Percentiles rank a stretch among this genome's conserved stretches.
Evolutionary conservation across 2,329 filamentous ascomycete genomes (phyloP).

Genomic region (Thelonectria blattea): DNA sequence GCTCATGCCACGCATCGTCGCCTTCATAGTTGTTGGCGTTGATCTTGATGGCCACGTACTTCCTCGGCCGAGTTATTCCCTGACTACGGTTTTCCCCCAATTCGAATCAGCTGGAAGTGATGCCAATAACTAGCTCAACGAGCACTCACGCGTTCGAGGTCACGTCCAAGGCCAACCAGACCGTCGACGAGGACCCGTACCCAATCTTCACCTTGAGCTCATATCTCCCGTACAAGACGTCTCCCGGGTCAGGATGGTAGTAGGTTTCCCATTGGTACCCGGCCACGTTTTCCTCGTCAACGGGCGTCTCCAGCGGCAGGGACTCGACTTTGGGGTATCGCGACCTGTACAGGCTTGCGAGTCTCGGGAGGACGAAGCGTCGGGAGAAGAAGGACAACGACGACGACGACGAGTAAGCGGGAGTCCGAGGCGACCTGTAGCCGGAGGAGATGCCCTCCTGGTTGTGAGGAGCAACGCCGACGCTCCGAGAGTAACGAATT

Average conservation of each 20-base stretch:
- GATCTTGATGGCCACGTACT: conserved; percentile 34
- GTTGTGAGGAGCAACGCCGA: conserved; percentile 10
- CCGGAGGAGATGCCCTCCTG: background rate
- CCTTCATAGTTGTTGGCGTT: conserved; percentile 29
- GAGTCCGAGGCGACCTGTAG: background rate
- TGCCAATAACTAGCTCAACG: background rate
- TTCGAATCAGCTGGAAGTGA: conserved; percentile 1
- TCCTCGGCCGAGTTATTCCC: conserved; percentile 13
- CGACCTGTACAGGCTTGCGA: conserved; percentile 10
- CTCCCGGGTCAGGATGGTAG: conserved; percentile 41
- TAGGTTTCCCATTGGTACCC: conserved; percentile 35
- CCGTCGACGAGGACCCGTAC: conserved; percentile 46
- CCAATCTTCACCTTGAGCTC: conserved; percentile 45
- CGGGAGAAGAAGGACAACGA: too few relatives aligned
- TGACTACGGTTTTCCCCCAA: background rate
- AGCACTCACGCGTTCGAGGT: conserved; percentile 14
- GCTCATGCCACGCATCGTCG: conserved; percentile 30
- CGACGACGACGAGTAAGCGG: conserved; percentile 1
- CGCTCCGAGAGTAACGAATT: conserved; percentile 17
- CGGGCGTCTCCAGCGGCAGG: conserved; percentile 15
- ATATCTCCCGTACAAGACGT: conserved; percentile 43
- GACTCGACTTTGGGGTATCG: conserved; percentile 14
- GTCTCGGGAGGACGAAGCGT: conserved; percentile 13
- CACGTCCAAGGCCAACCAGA: conserved; percentile 43
- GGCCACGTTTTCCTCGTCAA: conserved; percentile 35